Base-by-base conservation (phyloP, 495 filamentous ascomycete genomes). In the Daldinia concentrica region DNA sequence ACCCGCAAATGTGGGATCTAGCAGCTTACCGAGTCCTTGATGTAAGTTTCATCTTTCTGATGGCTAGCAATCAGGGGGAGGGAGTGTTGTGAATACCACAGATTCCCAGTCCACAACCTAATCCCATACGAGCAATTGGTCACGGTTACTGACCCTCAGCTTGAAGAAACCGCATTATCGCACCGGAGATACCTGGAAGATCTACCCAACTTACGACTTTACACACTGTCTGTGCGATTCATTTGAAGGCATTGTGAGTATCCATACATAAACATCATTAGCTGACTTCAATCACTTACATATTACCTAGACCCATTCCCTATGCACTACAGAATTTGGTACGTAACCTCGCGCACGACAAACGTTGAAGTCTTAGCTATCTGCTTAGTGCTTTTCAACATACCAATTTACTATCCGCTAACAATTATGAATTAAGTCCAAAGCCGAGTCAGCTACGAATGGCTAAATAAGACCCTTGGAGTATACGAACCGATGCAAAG, bases 131-230 rank as follows among this genome's bases (percentile, higher is more conserved):
- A 8, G 2, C 1, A 6, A 19, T 6, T 17, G 24, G 6, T 30
- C 22, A n/a, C 11, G 2, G 50, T 60, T 27, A 15, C 85, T 86
- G 84, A 89, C 45, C 41, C 12, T 27, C n/a, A 36, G 14, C n/a
- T 17, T 43, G 11, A 26, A 73, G 70, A 83, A 86, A 70, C 84
- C 89, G 29, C 94, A 97, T 73, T 88, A 90, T 76, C 85, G 90
- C 51, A 94, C 93, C 0, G 90, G 89, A 6, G 79, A 85, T 63
- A 86, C 90, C 76, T 97, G 92, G 92, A 87, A 85, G 72, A 92
- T 97, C 51, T 97, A 95, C 71, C 94, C 94, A 0, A 93, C 94
- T 0, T 97, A 97, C 76, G 94, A 97, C 76, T 95, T 97, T 71
- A 92, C 93, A 7, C 92, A 97, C 80, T 92, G 91, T 67, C 83